Base-by-base conservation (phyloP, 2,329 filamentous ascomycete species). In the Penicillium aurantiogriseum region DNA sequence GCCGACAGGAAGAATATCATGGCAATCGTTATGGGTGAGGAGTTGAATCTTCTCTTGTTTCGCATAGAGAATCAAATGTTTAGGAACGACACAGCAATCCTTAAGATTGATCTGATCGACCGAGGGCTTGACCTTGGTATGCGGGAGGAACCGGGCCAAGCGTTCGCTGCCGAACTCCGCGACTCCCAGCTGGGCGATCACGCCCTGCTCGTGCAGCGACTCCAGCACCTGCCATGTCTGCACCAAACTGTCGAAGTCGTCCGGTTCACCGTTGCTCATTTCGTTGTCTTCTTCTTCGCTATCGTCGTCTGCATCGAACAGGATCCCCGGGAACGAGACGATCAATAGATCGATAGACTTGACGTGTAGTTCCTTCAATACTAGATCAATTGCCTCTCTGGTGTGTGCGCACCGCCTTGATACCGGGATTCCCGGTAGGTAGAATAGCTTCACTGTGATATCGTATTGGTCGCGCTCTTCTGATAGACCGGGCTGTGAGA, bases 41-140 rank as follows among this genome's bases (percentile, higher is more conserved):
- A 99, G 79, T 74, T 97, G 91, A 60, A 99, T 92, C 21, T 85
- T 82, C 71, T 92, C 82, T 62, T 88, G 81, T 74, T 91, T 92
- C n/a, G 93, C 93, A 67, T 95, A 88, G 67, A 89, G 78, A 58
- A 92, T 87, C 61, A 99, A 82, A 13, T 91, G 88, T 68, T 92
- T 92, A 9, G 94, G 94, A 43, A 97, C 94, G 46, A 92, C 93
- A 77, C 94, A 99, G 80, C 93, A 97, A 76, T 97, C 91, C 67
- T 90, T 88, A 50, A 96, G 85, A 72, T 97, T 97, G 81, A 99
- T 96, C 81, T 99, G 94, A 75, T 97, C 87, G 40, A 97, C 93
- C 21, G 85, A 84, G 0, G 94, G 94, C 64, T 84, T 85, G 59
- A 96, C 80, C 40, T 80, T 81, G 23, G 90, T 88, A 60, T 85